Evolutionary conservation across 352 stramenopile species (phyloP), one percentile per base, ranked within the genome.

Genomic region (Pythium biforme): DNA sequence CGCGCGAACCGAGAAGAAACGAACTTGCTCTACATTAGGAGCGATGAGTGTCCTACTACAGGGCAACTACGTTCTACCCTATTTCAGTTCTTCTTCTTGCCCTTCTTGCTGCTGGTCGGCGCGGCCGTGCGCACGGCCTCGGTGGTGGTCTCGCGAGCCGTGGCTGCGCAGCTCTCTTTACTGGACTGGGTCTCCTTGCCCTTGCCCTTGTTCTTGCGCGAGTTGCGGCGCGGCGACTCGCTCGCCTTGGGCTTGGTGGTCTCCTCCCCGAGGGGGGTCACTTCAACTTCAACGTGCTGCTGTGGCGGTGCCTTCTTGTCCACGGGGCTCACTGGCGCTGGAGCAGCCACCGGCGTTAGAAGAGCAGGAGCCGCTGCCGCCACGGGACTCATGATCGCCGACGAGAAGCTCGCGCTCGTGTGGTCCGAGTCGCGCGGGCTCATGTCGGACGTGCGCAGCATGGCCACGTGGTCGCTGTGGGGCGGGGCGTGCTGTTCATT

Each of bases 371-470:
- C n/a, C 39, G 29, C 25, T 14, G 51, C 31, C 3, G 56, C 56
- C 6, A 58, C n/a, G 11, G 63, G 55, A 43, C 63, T 70, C 56
- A 66, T 65, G 20, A 65, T 41, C 2, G 63, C 56, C 23, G 63
- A 66, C 27, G 63, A 70, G 41, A 56, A 65, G 56, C 63, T 70
- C 12, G 63, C 55, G 15, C 56, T 65, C 22, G 34, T 65, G 49
- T 58, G 54, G 47, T 70, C 63, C n/a, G 63, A 70, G 57, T 70
- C 63, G 2, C 63, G 56, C 1, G 56, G 55, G 37, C 63, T 70
- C 56, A 65, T 69, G 43, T 69, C 62, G 7, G 62, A 69, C 41
- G 62, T 69, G 8, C 62, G 62, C 31, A 48, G 55, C 37, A 43
- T 43, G 14, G 37, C 37, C 8, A 15, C 8, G 17, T 14, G 19